Base-by-base conservation (phyloP, 83 land plant genomes). In the Isoetes engelmannii region DNA sequence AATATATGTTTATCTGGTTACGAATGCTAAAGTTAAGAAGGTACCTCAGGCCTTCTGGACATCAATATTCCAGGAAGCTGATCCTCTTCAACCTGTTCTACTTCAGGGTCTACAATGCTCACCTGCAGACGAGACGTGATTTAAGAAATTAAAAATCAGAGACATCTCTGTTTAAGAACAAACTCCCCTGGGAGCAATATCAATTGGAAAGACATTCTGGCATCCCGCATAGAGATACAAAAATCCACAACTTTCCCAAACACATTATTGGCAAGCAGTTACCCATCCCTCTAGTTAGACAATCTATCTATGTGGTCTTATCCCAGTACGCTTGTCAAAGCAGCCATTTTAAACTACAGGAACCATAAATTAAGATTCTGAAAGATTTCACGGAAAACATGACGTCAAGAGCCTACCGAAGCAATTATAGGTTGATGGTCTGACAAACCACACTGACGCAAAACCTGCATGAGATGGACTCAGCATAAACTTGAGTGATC, bases 401-500 rank as follows among this genome's bases (percentile, higher is more conserved):
- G 37, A 28, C 37, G 37, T 28, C 37, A 3, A 68, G 28, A n/a
- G 62, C 76, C 48, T 76, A 76, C 79, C 13, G 79, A 72, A 13
- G 79, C 79, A 64, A 61, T 50, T 18, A 76, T 56, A 9, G 76
- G 57, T 13, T 71, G 68, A 42, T 68, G 75, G 45, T 61, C 76
- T 41, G 77, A 64, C 18, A 76, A 56, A 12, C 76, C 79, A 62
- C 74, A 70, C 42, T 76, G 75, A 75, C 76, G 74, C 7, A 76
- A 63, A 15, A 76, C 79, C 79, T 76, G 48, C 9, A 62, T 44
- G 18, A 63, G 43, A 70, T 44, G 12, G n/a, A 61, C 44, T 20
- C 68, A 51, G 15, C 15, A 51, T n/a, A 51, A 51, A 15, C 54
- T 51, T n/a, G 12, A 51, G 54, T 51, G n/a, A 12, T 12, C 12